Evolutionary conservation across 345 rosid genomes (phyloP).

Genomic region (Boechera retrofracta): DNA sequence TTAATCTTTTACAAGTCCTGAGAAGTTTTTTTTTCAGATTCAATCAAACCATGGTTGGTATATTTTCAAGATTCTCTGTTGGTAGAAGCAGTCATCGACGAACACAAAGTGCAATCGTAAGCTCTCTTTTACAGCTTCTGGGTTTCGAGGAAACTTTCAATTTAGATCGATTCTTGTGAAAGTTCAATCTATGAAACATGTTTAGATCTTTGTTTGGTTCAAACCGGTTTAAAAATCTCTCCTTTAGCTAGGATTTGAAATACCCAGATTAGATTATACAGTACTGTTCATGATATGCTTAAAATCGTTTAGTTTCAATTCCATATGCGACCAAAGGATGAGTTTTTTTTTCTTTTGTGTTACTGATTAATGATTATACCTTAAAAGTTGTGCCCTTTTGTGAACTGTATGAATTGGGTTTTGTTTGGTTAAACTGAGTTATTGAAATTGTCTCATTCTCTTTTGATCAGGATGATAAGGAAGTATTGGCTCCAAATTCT

Average conservation of each 20-base stretch:
- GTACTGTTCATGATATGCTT: conserved; percentile 2
- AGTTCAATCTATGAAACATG: conserved; percentile 11
- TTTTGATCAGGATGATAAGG: conserved; percentile 66
- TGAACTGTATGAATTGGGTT: background rate
- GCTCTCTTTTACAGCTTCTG: conserved; percentile 27
- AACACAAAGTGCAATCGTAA: conserved; percentile 86
- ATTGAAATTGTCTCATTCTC: conserved; percentile 14
- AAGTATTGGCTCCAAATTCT: conserved; percentile 63
- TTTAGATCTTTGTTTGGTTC: conserved; percentile 26
- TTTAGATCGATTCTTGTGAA: conserved; percentile 3
- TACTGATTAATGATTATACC: background rate
- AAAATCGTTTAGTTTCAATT: background rate
- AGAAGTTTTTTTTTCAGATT: conserved; percentile 25
- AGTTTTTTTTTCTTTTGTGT: background rate
- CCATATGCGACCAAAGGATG: conserved; percentile 27
- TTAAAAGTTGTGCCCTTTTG: background rate
- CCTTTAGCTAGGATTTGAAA: conserved; percentile 27
- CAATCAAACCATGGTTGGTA: conserved; percentile 72
- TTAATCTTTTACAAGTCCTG: conserved; percentile 6
- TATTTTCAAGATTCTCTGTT: conserved; percentile 85
- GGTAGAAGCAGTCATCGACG: conserved; percentile 76
- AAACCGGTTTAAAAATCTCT: background rate
- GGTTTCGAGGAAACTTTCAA: background rate
- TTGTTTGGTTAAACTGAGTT: conserved; percentile 21
- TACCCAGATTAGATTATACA: conserved; percentile 13